Conservation (phyloP, 1,139 yeast species). For the Pichia sp. region DNA sequence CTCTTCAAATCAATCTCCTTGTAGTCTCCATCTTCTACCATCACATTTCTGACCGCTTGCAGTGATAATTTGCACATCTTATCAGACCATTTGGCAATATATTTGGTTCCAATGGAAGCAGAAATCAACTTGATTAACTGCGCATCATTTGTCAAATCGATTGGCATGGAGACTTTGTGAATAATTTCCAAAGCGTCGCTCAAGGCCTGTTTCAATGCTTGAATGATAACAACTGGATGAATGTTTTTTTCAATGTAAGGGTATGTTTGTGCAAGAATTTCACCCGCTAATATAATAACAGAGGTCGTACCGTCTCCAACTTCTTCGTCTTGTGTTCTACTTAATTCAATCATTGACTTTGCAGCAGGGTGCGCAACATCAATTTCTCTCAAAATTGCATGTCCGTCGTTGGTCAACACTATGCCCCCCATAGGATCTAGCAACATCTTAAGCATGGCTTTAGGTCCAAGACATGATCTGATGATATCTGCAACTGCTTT, state of each 20-base stretch:
- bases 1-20: slow-evolving; percentile 91
- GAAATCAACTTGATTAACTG: slow-evolving; percentile 85
- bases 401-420: slow-evolving; percentile 96
- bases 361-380: slow-evolving; percentile 98
- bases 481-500: slow-evolving; percentile 97
- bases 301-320: slow-evolving; percentile 99
- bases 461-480: slow-evolving; percentile 98
- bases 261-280: slow-evolving; percentile 89
- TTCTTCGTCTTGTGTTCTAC: slow-evolving; percentile 98
- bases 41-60: slow-evolving; percentile 82
- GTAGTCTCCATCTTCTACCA: slow-evolving; percentile 59
- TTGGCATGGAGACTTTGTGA: slow-evolving; percentile 77
- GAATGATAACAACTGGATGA: slow-evolving; percentile 94
- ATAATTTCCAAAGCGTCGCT: slow-evolving; percentile 87
- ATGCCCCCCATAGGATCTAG: slow-evolving; percentile 99
- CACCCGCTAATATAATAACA: slow-evolving; percentile 93
- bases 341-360: slow-evolving; percentile 93
- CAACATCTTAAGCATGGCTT: slow-evolving; percentile 97
- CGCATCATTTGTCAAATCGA: slow-evolving; percentile 75
- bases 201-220: slow-evolving; percentile 88
- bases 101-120: slow-evolving; percentile 95
- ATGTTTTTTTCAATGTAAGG: slow-evolving; percentile 92
- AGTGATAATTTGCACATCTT: slow-evolving; percentile 89
- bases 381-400: slow-evolving; percentile 83
- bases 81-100: slow-evolving; percentile 85